Percentiles rank a stretch among this genome's conserved stretches.
Evolutionary conservation across 2,329 filamentous ascomycete species (phyloP).

Genomic region (Triangularia verruculosa): DNA sequence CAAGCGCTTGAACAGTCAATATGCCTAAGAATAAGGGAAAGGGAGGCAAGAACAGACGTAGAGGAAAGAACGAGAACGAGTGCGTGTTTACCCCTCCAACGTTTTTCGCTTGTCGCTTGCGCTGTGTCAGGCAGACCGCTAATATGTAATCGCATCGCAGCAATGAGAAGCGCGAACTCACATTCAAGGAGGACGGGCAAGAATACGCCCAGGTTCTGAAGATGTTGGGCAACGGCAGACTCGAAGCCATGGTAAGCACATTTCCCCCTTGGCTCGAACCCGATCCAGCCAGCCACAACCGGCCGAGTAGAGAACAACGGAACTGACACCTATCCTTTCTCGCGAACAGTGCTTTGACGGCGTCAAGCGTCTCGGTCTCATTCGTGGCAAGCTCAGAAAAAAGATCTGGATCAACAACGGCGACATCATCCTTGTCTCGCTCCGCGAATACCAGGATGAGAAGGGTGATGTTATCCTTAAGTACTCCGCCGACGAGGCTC

Average conservation of each 20-base stretch:
- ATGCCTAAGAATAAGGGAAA: slow-evolving; percentile 44
- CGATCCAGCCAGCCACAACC: background rate
- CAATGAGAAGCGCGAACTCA: slow-evolving; percentile 97
- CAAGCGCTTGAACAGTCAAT: slow-evolving; percentile 13
- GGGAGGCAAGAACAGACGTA: slow-evolving; percentile 97
- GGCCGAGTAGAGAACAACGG: background rate
- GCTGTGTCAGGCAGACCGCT: background rate
- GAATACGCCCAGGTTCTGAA: slow-evolving; percentile 73
- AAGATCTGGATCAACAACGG: slow-evolving; percentile 99
- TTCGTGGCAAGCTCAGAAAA: slow-evolving; percentile 93
- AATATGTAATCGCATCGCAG: slow-evolving; percentile 11
- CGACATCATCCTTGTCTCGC: slow-evolving; percentile 86
- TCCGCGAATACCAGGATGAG: slow-evolving; percentile 83
- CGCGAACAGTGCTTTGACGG: slow-evolving; percentile 88
- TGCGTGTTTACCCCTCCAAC: slow-evolving; percentile 15
- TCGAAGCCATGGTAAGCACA: slow-evolving; percentile 54
- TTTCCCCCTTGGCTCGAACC: background rate
- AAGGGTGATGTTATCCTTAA: slow-evolving; percentile 93
- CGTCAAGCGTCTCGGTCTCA: slow-evolving; percentile 67
- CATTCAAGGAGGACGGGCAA: slow-evolving; percentile 98
- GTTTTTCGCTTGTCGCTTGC: background rate
- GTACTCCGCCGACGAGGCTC: slow-evolving; percentile 93
- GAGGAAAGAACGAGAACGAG: slow-evolving; percentile 98
- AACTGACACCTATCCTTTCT: slow-evolving; percentile 9
- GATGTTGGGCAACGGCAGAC: slow-evolving; percentile 78